Conservation (phyloP, 805 yeast genomes). For the Pichia eremophila region DNA sequence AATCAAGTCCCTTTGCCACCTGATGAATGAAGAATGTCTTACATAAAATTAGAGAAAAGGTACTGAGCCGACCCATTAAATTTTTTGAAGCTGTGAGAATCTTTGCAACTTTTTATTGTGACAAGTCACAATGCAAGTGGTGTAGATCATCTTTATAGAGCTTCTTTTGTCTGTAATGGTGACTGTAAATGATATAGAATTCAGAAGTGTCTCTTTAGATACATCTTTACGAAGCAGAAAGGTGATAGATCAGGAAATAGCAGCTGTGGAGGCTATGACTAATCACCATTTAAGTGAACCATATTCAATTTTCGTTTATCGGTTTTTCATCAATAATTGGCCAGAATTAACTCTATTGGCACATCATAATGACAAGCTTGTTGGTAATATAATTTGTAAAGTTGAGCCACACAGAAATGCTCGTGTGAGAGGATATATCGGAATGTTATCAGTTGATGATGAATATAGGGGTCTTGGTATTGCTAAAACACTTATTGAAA, state of each 20-base stretch:
- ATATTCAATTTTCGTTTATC: slow-evolving; percentile 84
- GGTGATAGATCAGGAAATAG: slow-evolving; percentile 33
- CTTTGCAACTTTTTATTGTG: too few relatives aligned
- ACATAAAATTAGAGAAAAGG: background rate
- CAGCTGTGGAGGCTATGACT: slow-evolving; percentile 46
- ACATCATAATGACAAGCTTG: slow-evolving; percentile 32
- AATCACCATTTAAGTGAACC: slow-evolving; percentile 82
- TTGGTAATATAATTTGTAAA: slow-evolving; percentile 85
- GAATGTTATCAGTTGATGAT: slow-evolving; percentile 85
- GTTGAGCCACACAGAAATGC: slow-evolving; percentile 66
- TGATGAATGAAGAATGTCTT: too few relatives aligned
- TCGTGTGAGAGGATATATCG: slow-evolving; percentile 83
- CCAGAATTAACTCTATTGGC: slow-evolving; percentile 74
- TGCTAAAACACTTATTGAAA: slow-evolving; percentile 61
- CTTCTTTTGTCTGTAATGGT: background rate
- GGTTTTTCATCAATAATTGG: slow-evolving; percentile 86
- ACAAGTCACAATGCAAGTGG: background rate
- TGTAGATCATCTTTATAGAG: background rate
- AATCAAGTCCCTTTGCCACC: background rate
- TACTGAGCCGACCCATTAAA: background rate
- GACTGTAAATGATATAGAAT: slow-evolving; percentile 7
- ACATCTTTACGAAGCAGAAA: slow-evolving; percentile 5
- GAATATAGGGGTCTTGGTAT: slow-evolving; percentile 69
- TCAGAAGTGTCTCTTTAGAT: slow-evolving; percentile 15
- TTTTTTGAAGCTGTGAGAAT: background rate